Percentiles rank a stretch among this genome's conserved stretches.
These are phyloP conservation scores for Trametes polyzona DNA, from an alignment of 1,284 basidiomycete species.

Conservation along the genomic window DNA sequence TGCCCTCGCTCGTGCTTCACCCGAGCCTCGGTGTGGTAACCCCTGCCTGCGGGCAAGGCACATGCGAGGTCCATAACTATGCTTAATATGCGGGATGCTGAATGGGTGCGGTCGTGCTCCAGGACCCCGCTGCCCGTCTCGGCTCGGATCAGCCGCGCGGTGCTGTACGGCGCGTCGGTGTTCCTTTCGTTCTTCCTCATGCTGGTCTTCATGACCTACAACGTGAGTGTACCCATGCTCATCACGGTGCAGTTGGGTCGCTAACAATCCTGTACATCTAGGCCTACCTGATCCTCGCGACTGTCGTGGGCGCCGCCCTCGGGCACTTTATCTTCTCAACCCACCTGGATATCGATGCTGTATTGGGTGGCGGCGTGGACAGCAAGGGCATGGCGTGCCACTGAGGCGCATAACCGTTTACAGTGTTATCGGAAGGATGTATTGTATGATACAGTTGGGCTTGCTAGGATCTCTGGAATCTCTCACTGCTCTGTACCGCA, in stretches of 20 bases:
- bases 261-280: slow-evolving; percentile 31
- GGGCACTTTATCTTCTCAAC: slow-evolving; percentile 75
- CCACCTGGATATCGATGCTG: slow-evolving; percentile 59
- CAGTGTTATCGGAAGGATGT: neutral
- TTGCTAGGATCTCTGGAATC: neutral
- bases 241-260: neutral
- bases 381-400: slow-evolving; percentile 66
- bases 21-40: neutral
- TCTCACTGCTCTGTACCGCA: no score
- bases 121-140: slow-evolving; percentile 54
- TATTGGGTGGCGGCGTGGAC: slow-evolving; percentile 47
- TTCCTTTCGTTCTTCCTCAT: slow-evolving; percentile 86
- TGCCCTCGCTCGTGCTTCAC: neutral
- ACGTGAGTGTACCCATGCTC: slow-evolving; percentile 50
- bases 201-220: slow-evolving; percentile 89
- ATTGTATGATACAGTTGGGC: slow-evolving; percentile 20
- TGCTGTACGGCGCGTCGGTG: slow-evolving; percentile 66
- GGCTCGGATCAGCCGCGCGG: slow-evolving; percentile 60
- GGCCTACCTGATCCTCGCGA: slow-evolving; percentile 80
- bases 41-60: neutral
- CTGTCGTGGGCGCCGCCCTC: slow-evolving; percentile 69
- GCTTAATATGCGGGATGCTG: neutral
- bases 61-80: neutral
- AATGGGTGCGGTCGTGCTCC: slow-evolving; percentile 4
- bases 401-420: slow-evolving; percentile 25